These are phyloP conservation scores for Volvox reticuliferus DNA, from an alignment of 139 green algal genomes.

Conservation along the genomic window DNA sequence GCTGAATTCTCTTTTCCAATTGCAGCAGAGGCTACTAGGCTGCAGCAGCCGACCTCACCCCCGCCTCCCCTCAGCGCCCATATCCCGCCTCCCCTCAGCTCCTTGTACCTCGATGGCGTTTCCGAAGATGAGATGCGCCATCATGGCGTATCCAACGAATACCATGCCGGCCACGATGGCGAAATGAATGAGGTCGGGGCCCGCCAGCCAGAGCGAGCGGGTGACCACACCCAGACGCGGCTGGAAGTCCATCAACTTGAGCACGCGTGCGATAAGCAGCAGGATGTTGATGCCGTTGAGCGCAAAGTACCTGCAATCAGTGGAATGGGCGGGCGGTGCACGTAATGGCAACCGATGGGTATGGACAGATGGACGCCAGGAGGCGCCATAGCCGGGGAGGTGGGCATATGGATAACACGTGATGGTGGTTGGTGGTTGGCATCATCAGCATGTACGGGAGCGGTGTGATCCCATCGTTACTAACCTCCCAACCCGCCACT, in stretches of 20 bases:
- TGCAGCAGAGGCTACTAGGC: no score
- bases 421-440: no score
- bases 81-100: background rate
- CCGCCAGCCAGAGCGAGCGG: conserved; percentile 78
- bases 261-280: conserved; percentile 82
- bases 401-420: no score
- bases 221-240: conserved; percentile 87
- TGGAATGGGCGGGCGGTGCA: background rate
- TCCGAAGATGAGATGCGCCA: conserved; percentile 90
- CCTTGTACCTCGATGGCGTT: conserved; percentile 64
- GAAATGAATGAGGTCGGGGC: conserved; percentile 89
- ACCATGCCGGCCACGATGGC: conserved; percentile 84
- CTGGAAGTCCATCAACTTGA: conserved; percentile 95
- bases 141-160: conserved; percentile 90
- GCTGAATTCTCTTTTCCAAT: no score
- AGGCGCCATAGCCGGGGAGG: no score
- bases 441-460: no score
- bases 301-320: conserved; percentile 74
- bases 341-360: no score
- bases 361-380: no score
- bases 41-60: no score
- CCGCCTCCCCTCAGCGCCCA: background rate
- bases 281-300: conserved; percentile 90
- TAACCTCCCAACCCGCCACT: no score
- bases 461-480: no score